Conservation (phyloP, 2,329 filamentous ascomycete species). For the Mycocentrospora acerina region DNA sequence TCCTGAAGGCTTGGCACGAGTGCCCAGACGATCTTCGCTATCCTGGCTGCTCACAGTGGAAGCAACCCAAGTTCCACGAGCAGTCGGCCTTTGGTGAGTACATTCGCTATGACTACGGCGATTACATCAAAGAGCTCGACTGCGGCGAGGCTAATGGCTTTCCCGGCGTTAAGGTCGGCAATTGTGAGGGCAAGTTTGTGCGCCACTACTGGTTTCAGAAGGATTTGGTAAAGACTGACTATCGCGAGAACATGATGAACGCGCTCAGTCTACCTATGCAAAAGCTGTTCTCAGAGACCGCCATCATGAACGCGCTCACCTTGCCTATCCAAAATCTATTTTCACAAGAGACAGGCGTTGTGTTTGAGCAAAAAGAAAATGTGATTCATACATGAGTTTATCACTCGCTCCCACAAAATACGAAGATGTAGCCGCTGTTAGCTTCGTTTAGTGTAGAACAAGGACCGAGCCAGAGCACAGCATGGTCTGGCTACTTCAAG, state of each 20-base stretch:
- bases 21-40: constrained; percentile 41
- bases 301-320: not conserved
- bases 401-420: too few relatives aligned
- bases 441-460: too few relatives aligned
- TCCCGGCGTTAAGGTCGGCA: constrained; percentile 36
- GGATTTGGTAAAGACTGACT: constrained; percentile 34
- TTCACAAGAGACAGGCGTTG: not conserved
- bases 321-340: not conserved
- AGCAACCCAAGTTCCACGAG: constrained; percentile 41
- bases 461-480: too few relatives aligned
- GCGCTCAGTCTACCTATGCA: constrained; percentile 40
- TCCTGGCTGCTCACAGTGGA: constrained; percentile 41
- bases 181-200: constrained; percentile 41
- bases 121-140: constrained; percentile 40
- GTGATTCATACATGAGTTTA: not conserved
- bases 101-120: constrained; percentile 43
- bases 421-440: too few relatives aligned
- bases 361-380: not conserved
- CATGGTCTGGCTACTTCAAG: too few relatives aligned
- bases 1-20: constrained; percentile 53
- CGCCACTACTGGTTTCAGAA: constrained; percentile 45
- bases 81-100: constrained; percentile 44
- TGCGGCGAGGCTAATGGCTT: constrained; percentile 43
- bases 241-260: constrained; percentile 41
- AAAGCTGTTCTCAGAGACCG: constrained; percentile 36